Percentiles rank a stretch among this genome's conserved stretches.
These are phyloP conservation scores for Lolium multiflorum DNA, from an alignment of 176 grass and related monocot genomes.

Conservation along the genomic window DNA sequence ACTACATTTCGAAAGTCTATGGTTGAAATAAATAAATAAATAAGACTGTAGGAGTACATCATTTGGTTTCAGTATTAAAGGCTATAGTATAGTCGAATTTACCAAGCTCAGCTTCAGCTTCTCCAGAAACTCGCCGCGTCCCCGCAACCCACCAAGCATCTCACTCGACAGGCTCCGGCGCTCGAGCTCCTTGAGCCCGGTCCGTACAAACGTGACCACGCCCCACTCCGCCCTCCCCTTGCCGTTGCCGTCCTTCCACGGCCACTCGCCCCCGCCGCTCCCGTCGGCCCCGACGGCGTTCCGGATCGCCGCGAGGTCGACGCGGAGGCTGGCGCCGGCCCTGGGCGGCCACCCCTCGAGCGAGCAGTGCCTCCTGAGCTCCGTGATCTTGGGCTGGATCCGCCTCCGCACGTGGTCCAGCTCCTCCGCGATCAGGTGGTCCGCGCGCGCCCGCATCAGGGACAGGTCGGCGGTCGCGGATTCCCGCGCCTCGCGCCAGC, in stretches of 20 bases:
- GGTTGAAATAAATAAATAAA: conserved; percentile 7
- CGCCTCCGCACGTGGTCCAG: conserved; percentile 32
- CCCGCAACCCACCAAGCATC: conserved; percentile 56
- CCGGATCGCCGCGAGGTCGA: conserved; percentile 65
- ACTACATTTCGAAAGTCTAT: not conserved
- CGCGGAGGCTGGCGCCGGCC: conserved; percentile 47
- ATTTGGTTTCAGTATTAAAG: not conserved
- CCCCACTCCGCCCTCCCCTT: conserved; percentile 66
- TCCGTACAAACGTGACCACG: conserved; percentile 66
- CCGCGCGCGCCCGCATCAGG: too few relatives aligned
- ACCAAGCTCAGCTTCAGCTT: conserved; percentile 82
- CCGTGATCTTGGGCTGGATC: conserved; percentile 81
- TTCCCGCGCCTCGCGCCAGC: conserved; percentile 83
- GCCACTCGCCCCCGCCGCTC: conserved; percentile 10
- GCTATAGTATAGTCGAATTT: not conserved
- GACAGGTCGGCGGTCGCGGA: conserved; percentile 30
- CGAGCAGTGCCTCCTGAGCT: conserved; percentile 70
- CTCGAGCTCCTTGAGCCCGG: conserved; percentile 73
- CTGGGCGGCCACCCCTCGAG: conserved; percentile 52
- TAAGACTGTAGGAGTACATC: not conserved
- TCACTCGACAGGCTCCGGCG: conserved; percentile 65
- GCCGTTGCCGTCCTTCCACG: conserved; percentile 20
- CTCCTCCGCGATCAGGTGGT: too few relatives aligned
- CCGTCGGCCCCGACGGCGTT: conserved; percentile 61
- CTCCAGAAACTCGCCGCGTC: conserved; percentile 63